Percentiles rank a stretch among this genome's conserved stretches.
Evolutionary conservation across 768 basidiomycete genomes (phyloP).

Genomic region (Boletus reticuloceps): DNA sequence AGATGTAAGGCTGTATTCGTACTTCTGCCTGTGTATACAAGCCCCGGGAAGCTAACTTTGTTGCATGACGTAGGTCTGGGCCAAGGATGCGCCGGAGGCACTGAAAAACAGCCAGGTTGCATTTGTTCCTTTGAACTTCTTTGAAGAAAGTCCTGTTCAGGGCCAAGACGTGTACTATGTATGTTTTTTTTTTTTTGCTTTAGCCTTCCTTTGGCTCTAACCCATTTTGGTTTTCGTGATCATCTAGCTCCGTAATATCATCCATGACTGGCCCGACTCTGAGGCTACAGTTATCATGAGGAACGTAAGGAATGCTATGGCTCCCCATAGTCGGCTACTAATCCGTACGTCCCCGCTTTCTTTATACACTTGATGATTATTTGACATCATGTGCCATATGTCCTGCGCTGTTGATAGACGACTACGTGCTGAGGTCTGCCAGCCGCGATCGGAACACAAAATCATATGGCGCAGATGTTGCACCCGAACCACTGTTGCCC

Average conservation of each 20-base stretch:
- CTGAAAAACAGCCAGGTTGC: conserved; percentile 15
- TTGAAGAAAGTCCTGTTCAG: conserved; percentile 14
- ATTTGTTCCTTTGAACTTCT: conserved; percentile 20
- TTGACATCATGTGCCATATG: background rate
- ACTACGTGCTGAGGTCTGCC: conserved; percentile 18
- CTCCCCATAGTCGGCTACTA: conserved; percentile 29
- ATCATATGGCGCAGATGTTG: conserved; percentile 23
- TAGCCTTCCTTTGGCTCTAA: background rate
- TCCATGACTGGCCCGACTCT: conserved; percentile 38
- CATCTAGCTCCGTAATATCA: conserved; percentile 25
- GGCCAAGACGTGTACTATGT: conserved; percentile 27
- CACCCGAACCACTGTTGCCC: conserved; percentile 45
- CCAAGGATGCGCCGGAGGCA: conserved; percentile 13
- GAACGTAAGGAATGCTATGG: conserved; percentile 29
- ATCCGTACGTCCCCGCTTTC: conserved; percentile 27
- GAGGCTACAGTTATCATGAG: conserved; percentile 31
- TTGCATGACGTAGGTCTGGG: conserved; percentile 12
- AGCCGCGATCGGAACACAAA: conserved; percentile 2
- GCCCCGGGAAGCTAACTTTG: no score
- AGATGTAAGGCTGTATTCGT: conserved; percentile 8
- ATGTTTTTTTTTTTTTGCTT: background rate
- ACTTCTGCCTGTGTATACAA: background rate
- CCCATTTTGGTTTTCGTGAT: background rate
- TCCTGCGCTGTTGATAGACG: conserved; percentile 10
- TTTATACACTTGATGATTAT: no score